phyloP scores from a whole-genome alignment of 805 yeast genomes.

The Nematodospora valgi region DNA sequence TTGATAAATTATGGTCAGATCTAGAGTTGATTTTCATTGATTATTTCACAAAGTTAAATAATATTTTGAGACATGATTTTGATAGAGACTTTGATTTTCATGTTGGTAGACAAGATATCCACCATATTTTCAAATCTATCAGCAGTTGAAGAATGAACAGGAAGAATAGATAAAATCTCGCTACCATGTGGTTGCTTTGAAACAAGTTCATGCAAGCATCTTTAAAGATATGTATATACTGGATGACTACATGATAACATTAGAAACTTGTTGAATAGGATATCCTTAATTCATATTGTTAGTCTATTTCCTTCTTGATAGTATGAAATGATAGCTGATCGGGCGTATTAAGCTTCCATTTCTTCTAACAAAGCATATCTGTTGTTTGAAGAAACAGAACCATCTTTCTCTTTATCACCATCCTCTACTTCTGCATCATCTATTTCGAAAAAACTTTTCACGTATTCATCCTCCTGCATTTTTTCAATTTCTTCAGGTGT shows the following conservation, averaged over 20 bases:
- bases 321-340: no score
- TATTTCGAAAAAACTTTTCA: slow-evolving; percentile 23
- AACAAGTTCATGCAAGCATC: no score
- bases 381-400: slow-evolving; percentile 14
- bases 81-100: slow-evolving; percentile 52
- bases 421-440: slow-evolving; percentile 10
- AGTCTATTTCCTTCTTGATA: no score
- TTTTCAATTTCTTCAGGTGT: slow-evolving; percentile 24
- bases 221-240: no score
- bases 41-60: slow-evolving; percentile 51
- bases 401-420: background rate
- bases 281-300: no score
- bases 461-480: slow-evolving; percentile 36
- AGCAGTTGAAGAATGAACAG: no score
- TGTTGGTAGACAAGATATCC: slow-evolving; percentile 55
- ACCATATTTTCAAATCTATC: slow-evolving; percentile 45
- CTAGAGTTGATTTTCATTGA: slow-evolving; percentile 61
- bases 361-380: slow-evolving; percentile 39
- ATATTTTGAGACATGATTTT: slow-evolving; percentile 48
- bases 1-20: slow-evolving; percentile 66
- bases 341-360: slow-evolving; percentile 30
- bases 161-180: no score
- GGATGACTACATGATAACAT: no score
- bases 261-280: no score
- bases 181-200: no score